Conservation (phyloP, 192 early-diverging fungal genomes). For the Podila clonocystis region DNA sequence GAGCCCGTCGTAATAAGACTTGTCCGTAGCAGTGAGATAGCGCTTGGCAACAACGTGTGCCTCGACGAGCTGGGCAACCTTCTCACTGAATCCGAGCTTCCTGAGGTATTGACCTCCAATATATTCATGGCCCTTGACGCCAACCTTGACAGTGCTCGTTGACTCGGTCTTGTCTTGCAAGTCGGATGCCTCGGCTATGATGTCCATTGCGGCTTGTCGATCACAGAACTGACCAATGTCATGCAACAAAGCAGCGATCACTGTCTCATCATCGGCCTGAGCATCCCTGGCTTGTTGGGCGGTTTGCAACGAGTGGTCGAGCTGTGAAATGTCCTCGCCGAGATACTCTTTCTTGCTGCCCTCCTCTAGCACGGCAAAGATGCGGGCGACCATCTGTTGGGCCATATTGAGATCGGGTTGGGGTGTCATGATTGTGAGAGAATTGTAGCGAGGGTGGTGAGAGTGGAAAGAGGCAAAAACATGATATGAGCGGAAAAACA, state of each 20-base stretch:
- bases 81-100: conserved; percentile 62
- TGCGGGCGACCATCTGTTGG: conserved; percentile 32
- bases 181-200: conserved; percentile 53
- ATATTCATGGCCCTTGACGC: conserved; percentile 62
- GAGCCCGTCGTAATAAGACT: conserved; percentile 55
- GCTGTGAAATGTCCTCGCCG: conserved; percentile 63
- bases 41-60: conserved; percentile 67
- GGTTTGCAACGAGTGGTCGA: conserved; percentile 67
- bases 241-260: conserved; percentile 64
- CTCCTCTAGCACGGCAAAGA: conserved; percentile 60
- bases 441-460: background rate
- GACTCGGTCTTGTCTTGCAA: conserved; percentile 9
- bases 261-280: conserved; percentile 57
- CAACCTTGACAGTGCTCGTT: conserved; percentile 41
- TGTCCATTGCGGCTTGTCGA: conserved; percentile 56
- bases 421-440: background rate
- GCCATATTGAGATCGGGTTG: conserved; percentile 6
- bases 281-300: conserved; percentile 54
- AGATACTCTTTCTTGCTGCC: conserved; percentile 64
- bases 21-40: conserved; percentile 62
- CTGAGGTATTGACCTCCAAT: conserved; percentile 65
- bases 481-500: background rate
- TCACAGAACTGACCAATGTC: conserved; percentile 69
- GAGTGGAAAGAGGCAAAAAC: conserved; percentile 4
- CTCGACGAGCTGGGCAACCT: conserved; percentile 61